A percentile compares a stretch with the other conserved stretches of the same genome.
phyloP scores from a whole-genome alignment of 805 yeast genomes.

The Yamadazyma phyllophila region DNA sequence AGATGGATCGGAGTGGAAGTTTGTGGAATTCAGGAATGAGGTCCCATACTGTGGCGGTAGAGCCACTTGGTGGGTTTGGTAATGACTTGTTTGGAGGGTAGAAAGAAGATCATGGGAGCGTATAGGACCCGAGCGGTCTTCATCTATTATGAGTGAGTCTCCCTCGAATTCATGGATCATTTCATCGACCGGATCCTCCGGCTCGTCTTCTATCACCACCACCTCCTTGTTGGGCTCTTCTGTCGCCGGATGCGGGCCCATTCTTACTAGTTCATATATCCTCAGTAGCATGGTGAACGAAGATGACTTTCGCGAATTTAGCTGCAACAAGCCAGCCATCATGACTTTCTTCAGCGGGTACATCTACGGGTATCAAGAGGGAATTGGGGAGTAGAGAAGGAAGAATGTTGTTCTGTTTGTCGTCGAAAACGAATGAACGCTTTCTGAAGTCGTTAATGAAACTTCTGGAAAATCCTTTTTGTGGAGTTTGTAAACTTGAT shows the following conservation, averaged over 20 bases:
- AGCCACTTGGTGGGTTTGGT: too few relatives aligned
- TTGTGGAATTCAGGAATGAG: slow-evolving; percentile 12
- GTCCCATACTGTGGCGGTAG: slow-evolving; percentile 15
- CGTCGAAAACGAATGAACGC: too few relatives aligned
- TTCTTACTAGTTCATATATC: not conserved
- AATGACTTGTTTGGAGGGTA: too few relatives aligned
- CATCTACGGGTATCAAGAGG: too few relatives aligned
- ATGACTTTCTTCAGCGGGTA: too few relatives aligned
- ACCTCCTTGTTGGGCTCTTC: not conserved
- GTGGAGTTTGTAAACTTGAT: too few relatives aligned
- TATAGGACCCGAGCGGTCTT: slow-evolving; percentile 9
- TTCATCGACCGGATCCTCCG: slow-evolving; percentile 2
- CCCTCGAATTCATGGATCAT: slow-evolving; percentile 8
- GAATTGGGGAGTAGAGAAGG: too few relatives aligned
- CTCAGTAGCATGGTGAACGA: slow-evolving; percentile 2
- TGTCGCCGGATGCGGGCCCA: not conserved
- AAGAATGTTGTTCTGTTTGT: too few relatives aligned
- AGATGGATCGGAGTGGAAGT: slow-evolving; percentile 6
- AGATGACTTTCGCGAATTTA: slow-evolving; percentile 1
- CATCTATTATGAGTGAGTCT: slow-evolving; percentile 12
- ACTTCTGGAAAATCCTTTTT: too few relatives aligned
- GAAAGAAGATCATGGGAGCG: not conserved
- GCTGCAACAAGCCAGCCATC: not conserved
- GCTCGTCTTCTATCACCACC: not conserved
- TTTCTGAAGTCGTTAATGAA: too few relatives aligned